Percentiles rank a stretch among this genome's conserved stretches.
These are phyloP conservation scores for Trichosporon faecale DNA, from an alignment of 1,284 basidiomycete genomes.

Conservation along the genomic window DNA sequence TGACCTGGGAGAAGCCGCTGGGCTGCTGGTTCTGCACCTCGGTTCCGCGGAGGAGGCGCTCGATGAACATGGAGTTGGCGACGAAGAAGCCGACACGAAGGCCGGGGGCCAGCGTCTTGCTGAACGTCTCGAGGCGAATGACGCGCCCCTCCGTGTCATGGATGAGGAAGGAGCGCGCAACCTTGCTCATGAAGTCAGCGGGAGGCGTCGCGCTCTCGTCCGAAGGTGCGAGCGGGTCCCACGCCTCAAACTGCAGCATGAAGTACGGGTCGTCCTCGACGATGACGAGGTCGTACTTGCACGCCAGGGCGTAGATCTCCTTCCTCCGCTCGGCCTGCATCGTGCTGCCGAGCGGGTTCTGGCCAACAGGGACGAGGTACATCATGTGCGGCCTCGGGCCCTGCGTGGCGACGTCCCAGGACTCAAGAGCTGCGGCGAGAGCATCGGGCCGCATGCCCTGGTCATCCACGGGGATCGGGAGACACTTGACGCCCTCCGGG, in stretches of 20 bases:
- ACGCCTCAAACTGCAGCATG: conserved; percentile 56
- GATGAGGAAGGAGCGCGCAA: conserved; percentile 65
- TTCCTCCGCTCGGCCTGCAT: conserved; percentile 63
- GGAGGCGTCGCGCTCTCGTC: conserved; percentile 6
- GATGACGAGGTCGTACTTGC: conserved; percentile 69
- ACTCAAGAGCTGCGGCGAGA: conserved; percentile 60
- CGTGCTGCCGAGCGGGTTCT: conserved; percentile 73
- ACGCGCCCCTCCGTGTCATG: conserved; percentile 46
- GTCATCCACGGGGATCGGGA: conserved; percentile 62
- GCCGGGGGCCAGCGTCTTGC: conserved; percentile 65
- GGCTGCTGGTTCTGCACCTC: conserved; percentile 68
- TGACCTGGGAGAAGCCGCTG: conserved; percentile 60
- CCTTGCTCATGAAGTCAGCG: conserved; percentile 30
- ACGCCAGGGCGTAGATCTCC: conserved; percentile 71
- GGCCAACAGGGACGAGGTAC: conserved; percentile 56
- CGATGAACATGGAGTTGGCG: conserved; percentile 53
- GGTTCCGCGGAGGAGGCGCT: conserved; percentile 64
- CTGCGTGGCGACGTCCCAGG: conserved; percentile 62
- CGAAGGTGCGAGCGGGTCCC: background rate
- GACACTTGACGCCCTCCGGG: conserved; percentile 29
- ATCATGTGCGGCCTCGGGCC: conserved; percentile 62
- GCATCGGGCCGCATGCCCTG: conserved; percentile 64
- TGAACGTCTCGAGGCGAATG: conserved; percentile 41
- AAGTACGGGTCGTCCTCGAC: conserved; percentile 76
- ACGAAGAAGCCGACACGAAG: conserved; percentile 72